Evolutionary conservation across 495 filamentous ascomycete species (phyloP).

Genomic region (Chaetomidium leptoderma): DNA sequence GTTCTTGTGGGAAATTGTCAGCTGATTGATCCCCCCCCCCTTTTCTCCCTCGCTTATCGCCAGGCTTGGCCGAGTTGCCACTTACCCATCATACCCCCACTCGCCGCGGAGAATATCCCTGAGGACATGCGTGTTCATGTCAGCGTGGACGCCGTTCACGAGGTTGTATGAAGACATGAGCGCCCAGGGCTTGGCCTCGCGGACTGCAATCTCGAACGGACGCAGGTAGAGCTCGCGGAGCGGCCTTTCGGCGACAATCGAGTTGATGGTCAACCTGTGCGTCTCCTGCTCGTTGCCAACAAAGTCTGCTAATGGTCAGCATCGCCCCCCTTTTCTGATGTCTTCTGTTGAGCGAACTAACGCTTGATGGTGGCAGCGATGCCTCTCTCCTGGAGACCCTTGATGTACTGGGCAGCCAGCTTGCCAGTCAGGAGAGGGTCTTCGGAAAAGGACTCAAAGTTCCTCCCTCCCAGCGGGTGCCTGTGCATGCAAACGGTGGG

Average conservation of each 20-base stretch:
- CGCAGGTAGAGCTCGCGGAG: conserved; percentile 77
- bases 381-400: conserved; percentile 68
- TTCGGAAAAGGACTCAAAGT: conserved; percentile 85
- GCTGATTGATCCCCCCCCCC: too few relatives aligned
- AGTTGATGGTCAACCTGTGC: conserved; percentile 67
- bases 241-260: conserved; percentile 65
- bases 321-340: background rate
- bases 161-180: conserved; percentile 84
- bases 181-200: conserved; percentile 73
- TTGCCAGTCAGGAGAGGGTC: conserved; percentile 75
- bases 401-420: conserved; percentile 67
- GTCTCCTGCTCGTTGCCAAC: conserved; percentile 85
- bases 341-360: conserved; percentile 25
- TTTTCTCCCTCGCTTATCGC: background rate
- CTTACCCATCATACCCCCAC: conserved; percentile 68
- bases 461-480: conserved; percentile 74
- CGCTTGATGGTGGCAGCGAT: conserved; percentile 78
- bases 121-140: conserved; percentile 66
- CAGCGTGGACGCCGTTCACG: conserved; percentile 74
- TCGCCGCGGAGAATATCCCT: conserved; percentile 70
- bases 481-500: conserved; percentile 82
- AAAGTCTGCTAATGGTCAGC: conserved; percentile 53
- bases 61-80: conserved; percentile 10
- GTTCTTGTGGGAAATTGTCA: conserved; percentile 41
- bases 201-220: conserved; percentile 76